phyloP scores from a whole-genome alignment of 2,329 filamentous ascomycete species.

The Calonectria naviculata region DNA sequence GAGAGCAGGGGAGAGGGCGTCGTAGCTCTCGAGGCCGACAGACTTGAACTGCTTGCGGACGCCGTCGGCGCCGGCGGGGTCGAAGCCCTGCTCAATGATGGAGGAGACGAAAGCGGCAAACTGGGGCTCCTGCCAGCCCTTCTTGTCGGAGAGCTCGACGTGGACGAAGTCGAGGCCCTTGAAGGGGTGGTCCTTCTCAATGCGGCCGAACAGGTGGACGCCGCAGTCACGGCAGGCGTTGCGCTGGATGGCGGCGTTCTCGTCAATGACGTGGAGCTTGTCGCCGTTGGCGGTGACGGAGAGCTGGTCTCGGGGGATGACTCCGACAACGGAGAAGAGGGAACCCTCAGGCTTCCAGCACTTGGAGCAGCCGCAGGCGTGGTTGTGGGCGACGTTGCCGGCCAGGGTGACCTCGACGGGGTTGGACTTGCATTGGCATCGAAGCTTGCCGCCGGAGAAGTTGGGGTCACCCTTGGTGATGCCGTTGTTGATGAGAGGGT shows the following conservation, averaged over 20 bases:
- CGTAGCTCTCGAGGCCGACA: constrained; percentile 70
- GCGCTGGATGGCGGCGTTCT: constrained; percentile 67
- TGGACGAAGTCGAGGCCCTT: constrained; percentile 78
- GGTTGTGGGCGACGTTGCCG: constrained; percentile 74
- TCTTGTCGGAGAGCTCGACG: constrained; percentile 66
- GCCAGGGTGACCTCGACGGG: constrained; percentile 68
- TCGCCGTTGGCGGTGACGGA: constrained; percentile 65
- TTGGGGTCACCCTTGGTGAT: constrained; percentile 64
- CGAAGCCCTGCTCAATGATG: constrained; percentile 75
- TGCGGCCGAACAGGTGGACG: constrained; percentile 72
- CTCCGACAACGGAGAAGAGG: constrained; percentile 73
- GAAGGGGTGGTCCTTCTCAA: constrained; percentile 73
- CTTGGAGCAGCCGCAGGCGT: constrained; percentile 78
- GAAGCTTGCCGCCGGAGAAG: constrained; percentile 70
- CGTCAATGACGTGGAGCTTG: constrained; percentile 69
- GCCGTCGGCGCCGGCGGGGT: constrained; percentile 63
- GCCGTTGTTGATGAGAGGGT: constrained; percentile 73
- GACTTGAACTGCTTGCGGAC: constrained; percentile 65
- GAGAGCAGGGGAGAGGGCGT: constrained; percentile 68
- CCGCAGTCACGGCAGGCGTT: constrained; percentile 71
- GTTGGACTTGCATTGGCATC: constrained; percentile 67
- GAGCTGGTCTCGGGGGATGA: constrained; percentile 66
- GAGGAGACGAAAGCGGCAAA: constrained; percentile 76
- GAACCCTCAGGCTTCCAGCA: constrained; percentile 76
- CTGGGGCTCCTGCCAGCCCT: constrained; percentile 79